Conservation (phyloP, 2,329 filamentous ascomycete genomes). For the Aspergillus carbonarius region DNA sequence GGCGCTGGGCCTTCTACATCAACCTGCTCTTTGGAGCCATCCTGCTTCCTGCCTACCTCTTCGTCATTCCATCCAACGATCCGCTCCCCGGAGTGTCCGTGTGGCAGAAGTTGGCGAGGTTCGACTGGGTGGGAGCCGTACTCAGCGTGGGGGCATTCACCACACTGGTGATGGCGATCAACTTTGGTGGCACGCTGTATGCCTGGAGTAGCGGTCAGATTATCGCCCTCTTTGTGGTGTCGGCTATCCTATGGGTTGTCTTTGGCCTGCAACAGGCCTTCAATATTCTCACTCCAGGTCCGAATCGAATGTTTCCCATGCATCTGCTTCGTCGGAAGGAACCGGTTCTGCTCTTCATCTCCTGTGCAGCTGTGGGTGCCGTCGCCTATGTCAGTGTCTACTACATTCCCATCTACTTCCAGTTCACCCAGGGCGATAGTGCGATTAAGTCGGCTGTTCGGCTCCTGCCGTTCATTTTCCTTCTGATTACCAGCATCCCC, state of each 20-base stretch:
- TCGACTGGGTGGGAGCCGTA: constrained; percentile 40
- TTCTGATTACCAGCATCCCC: constrained; percentile 23
- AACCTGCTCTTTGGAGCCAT: constrained; percentile 52
- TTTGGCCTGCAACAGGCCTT: constrained; percentile 50
- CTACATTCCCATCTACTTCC: constrained; percentile 57
- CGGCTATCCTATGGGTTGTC: constrained; percentile 43
- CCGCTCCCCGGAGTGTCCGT: constrained; percentile 24
- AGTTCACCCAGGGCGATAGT: constrained; percentile 49
- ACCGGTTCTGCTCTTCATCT: constrained; percentile 1
- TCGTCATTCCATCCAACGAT: constrained; percentile 39
- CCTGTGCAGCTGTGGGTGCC: constrained; percentile 21
- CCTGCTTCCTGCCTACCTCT: constrained; percentile 46
- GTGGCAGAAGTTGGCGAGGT: constrained; percentile 39
- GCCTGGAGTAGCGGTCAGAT: constrained; percentile 44
- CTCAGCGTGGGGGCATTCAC: constrained; percentile 46
- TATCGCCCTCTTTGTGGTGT: constrained; percentile 28
- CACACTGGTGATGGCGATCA: constrained; percentile 48
- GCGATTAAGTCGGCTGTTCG: constrained; percentile 31
- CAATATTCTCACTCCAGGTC: constrained; percentile 40
- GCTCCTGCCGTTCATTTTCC: constrained; percentile 29
- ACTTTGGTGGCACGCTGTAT: constrained; percentile 52
- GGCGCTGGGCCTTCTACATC: constrained; percentile 52
- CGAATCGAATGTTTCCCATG: constrained; percentile 50
- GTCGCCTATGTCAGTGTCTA: constrained; percentile 42
- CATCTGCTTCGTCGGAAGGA: constrained; percentile 34